A percentile compares a stretch with the other conserved stretches of the same genome.
These are phyloP conservation scores for Saturnispora gosingensis DNA, from an alignment of 805 yeast species.

Conservation along the genomic window DNA sequence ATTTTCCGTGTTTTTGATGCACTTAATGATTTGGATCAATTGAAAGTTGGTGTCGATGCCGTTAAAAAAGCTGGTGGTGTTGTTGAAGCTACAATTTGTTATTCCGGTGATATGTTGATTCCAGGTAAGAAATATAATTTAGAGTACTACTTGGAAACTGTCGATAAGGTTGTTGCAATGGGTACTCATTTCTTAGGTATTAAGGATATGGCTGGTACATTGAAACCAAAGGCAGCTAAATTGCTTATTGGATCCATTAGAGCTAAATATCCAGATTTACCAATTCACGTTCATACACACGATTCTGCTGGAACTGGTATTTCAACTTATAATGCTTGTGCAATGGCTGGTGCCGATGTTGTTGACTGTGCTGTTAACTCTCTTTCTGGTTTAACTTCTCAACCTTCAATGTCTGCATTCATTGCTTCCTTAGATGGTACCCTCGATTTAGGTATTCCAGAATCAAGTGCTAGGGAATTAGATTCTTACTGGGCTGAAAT, in stretches of 20 bases:
- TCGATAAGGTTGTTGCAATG: slow-evolving; percentile 76
- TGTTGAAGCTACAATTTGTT: slow-evolving; percentile 96
- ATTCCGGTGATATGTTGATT: slow-evolving; percentile 97
- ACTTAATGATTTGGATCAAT: slow-evolving; percentile 90
- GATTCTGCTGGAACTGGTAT: slow-evolving; percentile 99
- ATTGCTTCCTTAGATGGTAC: slow-evolving; percentile 88
- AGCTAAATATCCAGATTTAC: slow-evolving; percentile 81
- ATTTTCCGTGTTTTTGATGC: slow-evolving; percentile 98
- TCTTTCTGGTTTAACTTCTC: slow-evolving; percentile 97
- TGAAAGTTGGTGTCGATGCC: slow-evolving; percentile 95
- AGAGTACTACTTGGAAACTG: slow-evolving; percentile 75
- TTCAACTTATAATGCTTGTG: slow-evolving; percentile 91
- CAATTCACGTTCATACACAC: slow-evolving; percentile 98
- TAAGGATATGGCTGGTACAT: slow-evolving; percentile 99
- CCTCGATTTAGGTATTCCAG: slow-evolving; percentile 62
- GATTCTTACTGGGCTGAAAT: slow-evolving; percentile 99
- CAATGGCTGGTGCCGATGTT: slow-evolving; percentile 94
- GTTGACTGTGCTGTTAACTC: slow-evolving; percentile 97
- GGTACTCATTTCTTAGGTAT: slow-evolving; percentile 97
- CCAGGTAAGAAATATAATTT: slow-evolving; percentile 94
- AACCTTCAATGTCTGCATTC: slow-evolving; percentile 90
- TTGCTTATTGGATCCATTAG: slow-evolving; percentile 73
- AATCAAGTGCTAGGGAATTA: slow-evolving; percentile 62
- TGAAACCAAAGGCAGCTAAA: slow-evolving; percentile 91
- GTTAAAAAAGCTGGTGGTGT: slow-evolving; percentile 98